These are phyloP conservation scores for Entelexis sorbosivorans DNA, from an alignment of 1,139 yeast species.

Conservation along the genomic window DNA sequence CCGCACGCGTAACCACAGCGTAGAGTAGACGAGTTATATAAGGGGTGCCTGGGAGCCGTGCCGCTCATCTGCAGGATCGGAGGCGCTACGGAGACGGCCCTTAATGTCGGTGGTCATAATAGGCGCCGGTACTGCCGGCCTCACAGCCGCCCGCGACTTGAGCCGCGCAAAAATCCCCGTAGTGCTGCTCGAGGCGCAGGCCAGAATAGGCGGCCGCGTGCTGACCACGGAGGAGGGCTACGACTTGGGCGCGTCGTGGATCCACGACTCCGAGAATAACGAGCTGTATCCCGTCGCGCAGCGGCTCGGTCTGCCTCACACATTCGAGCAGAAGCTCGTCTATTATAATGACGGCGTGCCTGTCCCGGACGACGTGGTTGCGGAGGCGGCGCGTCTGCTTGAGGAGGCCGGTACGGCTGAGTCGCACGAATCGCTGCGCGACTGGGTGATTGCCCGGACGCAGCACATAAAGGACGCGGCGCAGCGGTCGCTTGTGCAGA, in stretches of 20 bases:
- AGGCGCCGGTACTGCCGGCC: constrained; percentile 19
- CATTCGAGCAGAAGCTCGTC: neutral
- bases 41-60: too few relatives aligned
- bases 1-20: neutral
- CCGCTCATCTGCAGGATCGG: too few relatives aligned
- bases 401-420: neutral
- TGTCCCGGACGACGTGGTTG: neutral
- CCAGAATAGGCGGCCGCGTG: constrained; percentile 17
- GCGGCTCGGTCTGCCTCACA: neutral
- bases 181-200: constrained; percentile 14
- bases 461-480: neutral
- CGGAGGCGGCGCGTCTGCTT: neutral
- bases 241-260: constrained; percentile 81
- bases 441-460: neutral
- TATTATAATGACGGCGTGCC: neutral
- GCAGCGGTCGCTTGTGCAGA: neutral
- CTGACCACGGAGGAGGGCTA: constrained; percentile 16
- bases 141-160: constrained; percentile 15
- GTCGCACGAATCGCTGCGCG: neutral
- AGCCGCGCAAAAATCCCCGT: constrained; percentile 3
- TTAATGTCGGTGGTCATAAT: constrained; percentile 1
- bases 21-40: neutral
- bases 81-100: too few relatives aligned
- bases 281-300: constrained; percentile 35
- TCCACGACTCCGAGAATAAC: constrained; percentile 65